Percentiles rank a stretch among this genome's conserved stretches.
phyloP scores from a whole-genome alignment of 1,284 basidiomycete species.

The Naganishia albida region DNA sequence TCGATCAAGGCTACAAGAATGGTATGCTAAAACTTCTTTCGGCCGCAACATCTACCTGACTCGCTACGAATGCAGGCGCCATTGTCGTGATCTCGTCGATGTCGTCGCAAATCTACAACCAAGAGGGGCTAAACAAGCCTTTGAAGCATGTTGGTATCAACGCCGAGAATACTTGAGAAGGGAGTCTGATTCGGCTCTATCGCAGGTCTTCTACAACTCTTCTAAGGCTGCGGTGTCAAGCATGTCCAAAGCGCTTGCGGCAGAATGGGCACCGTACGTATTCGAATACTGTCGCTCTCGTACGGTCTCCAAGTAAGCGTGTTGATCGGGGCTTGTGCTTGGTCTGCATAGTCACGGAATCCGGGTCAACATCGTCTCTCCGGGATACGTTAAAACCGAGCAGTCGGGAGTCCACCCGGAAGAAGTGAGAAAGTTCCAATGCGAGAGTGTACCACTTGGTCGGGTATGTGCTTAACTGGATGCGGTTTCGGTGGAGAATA shows the following conservation, averaged over 20 bases:
- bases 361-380: slow-evolving; percentile 64
- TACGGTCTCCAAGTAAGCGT: background rate
- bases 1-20: slow-evolving; percentile 39
- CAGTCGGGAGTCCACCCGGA: slow-evolving; percentile 32
- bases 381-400: slow-evolving; percentile 60
- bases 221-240: slow-evolving; percentile 59
- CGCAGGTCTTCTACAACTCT: slow-evolving; percentile 61
- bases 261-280: slow-evolving; percentile 61
- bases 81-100: slow-evolving; percentile 61
- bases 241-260: slow-evolving; percentile 62
- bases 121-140: slow-evolving; percentile 42
- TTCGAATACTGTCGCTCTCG: background rate
- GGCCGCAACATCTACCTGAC: slow-evolving; percentile 37
- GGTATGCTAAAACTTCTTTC: slow-evolving; percentile 37
- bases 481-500: slow-evolving; percentile 50
- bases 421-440: slow-evolving; percentile 55
- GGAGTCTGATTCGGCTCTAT: background rate
- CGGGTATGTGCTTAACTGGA: slow-evolving; percentile 33
- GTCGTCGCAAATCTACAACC: slow-evolving; percentile 60
- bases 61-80: slow-evolving; percentile 39
- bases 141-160: slow-evolving; percentile 51
- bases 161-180: background rate
- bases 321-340: background rate
- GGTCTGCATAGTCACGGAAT: slow-evolving; percentile 50
- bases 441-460: slow-evolving; percentile 27